Evolutionary conservation across 148 eudicot species (phyloP), one percentile per base, ranked within the genome.

Genomic region (Talinum fruticosum): DNA sequence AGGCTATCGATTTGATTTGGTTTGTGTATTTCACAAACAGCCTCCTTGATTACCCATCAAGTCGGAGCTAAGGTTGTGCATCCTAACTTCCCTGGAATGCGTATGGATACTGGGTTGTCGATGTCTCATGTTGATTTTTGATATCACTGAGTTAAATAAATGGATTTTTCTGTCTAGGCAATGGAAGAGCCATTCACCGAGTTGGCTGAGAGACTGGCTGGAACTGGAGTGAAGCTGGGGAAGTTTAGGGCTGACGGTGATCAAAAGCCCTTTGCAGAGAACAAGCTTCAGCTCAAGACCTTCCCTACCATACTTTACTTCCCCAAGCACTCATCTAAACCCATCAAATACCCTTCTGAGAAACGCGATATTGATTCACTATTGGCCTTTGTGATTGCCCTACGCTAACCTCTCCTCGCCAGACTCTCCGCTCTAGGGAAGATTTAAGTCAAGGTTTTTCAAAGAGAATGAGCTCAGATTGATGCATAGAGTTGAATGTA

Each of bases 321-420:
- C 87, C 90, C 90, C 7, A 87, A 86, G 73, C 88, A 89, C 83
- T 83, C 87, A 6, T 76, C 90, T 78, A 74, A 77, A 47, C 88
- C 92, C 14, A 78, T 91, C 6, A 91, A 91, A 79, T 91, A 89
- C 84, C 90, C 92, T 0, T 86, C 95, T 0, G 95, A 91, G 87
- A 89, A 87, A 77, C 82, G 92, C 24, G 90, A 89, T 66, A 90
- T 87, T 7, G 92, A 91, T 19, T 91, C 95, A 10, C 82, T 91
- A 84, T 35, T 84, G 84, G 85, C 89, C 72, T 86, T 89, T 36
- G 87, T 91, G 30, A 87, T 79, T 72, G 89, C 90, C 47, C 90
- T 91, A n/a, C 73, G 86, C 66, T 89, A 67, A 23, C 67, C 16
- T 64, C 16, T 26, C 2, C 15, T 1, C 10, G 2, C 29, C 67